Base-by-base conservation (phyloP, 345 rosid genomes). In the Syzygium grande region DNA sequence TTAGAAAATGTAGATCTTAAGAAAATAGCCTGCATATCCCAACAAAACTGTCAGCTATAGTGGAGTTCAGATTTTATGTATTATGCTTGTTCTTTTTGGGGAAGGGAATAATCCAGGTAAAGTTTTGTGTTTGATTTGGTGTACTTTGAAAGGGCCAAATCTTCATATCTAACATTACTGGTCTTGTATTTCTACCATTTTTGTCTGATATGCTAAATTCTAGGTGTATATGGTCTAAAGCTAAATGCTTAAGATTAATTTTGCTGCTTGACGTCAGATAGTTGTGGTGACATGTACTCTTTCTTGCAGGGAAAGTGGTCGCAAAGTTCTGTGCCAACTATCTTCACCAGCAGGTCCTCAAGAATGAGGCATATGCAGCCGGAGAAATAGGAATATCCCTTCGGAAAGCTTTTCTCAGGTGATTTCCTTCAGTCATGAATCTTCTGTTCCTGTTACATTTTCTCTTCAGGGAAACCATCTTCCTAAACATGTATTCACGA, bases 251-350 rank as follows among this genome's bases (percentile, higher is more conserved):
- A 19, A 73, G 27, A 38, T 27, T 73, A 38, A 73, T 41, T 38
- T 73, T 34, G 83, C 49, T 73, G 15, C 83, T 73, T 38, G 83
- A 73, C 5, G 27, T 73, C 27, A 10, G 80, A 21, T 34, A 73
- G 83, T 38, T 38, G 43, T 73, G 5, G 27, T 73, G 83, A 73
- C 49, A 73, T 38, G 83, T 38, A 38, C 83, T 19, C 25, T 73
- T 73, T 73, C 91, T 90, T 91, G 84, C 93, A 97, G 99, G 99
- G 80, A 97, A 95, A 92, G 98, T 96, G 85, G 99, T 97, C 80
- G 96, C 99, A 56, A 97, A 97, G 90, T 97, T 97, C 90, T 97
- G 98, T 87, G 97, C 98, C 86, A 97, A 96, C 92, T 95, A 63
- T 94, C 95, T 97, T 88, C 99, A 97, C 87, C 97, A 87, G 88